Base-by-base conservation (phyloP, 1,139 yeast species). In the Debaryomyces sp. region DNA sequence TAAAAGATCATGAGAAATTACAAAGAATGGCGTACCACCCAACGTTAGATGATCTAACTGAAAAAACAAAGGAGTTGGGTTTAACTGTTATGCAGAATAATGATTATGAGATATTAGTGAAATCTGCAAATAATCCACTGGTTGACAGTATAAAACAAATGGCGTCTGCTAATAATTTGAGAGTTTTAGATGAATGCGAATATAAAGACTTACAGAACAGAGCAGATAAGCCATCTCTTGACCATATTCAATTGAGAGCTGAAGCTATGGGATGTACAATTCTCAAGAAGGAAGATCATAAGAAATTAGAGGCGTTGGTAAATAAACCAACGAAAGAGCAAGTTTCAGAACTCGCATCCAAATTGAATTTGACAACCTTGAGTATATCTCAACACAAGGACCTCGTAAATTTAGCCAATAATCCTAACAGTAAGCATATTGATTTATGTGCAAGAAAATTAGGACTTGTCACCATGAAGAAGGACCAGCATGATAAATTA, bases 361-460 rank as follows among this genome's bases (percentile, higher is more conserved):
- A 32, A 15, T 29, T 15, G 21, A 52, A 55, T 30, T 46, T 56
- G 55, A 47, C 48, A 15, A 15, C 52, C 12, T 29, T 54, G 23
- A 21, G 46, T 27, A 46, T 36, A 22, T 49, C 54, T 8, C 74
- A 69, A 32, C 57, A 63, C 3, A 53, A 38, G 15, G 49, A 36
- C 3, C 39, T 44, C 7, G 37, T 24, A 10, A 21, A 44, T 3
- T 17, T 29, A 8, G 38, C 24, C 5, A 71, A 65, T 13, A 67
- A 64, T 41, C 69, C 70, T 18, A 43, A 55, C 12, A 50, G 57
- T 32, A 60, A 60, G 2, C 65, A 65, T 43, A 48, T 70, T n/a
- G 62, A 58, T 2, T 52, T 58, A 17, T 66, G 67, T 45, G 71
- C 77, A 41, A 67, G 69, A 48, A 67, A 65, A 9, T 49, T 70